These are phyloP conservation scores for Haplosporangium gracile DNA, from an alignment of 192 early-diverging fungal genomes.

Conservation along the genomic window DNA sequence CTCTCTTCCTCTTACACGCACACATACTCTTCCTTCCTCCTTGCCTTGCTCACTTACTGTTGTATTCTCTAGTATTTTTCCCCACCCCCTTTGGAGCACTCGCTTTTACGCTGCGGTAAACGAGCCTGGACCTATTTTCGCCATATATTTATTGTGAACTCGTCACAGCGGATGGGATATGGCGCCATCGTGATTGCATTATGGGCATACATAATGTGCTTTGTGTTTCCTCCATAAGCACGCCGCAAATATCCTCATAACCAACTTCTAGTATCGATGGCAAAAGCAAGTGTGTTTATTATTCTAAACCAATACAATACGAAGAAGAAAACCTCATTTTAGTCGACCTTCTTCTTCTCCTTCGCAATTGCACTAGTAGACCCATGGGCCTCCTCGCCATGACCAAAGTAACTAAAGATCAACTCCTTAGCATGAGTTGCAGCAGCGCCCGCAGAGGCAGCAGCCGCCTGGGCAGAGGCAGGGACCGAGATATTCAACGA, in stretches of 20 bases:
- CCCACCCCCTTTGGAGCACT: neutral
- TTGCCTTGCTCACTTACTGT: neutral
- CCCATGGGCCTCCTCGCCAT: neutral
- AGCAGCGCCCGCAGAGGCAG: slow-evolving; percentile 13
- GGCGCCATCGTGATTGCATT: too few species aligned
- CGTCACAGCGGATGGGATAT: too few species aligned
- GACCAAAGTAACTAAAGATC: slow-evolving; percentile 40
- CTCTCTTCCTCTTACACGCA: neutral
- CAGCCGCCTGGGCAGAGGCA: slow-evolving; percentile 5
- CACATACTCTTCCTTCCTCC: neutral
- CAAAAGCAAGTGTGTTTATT: too few species aligned
- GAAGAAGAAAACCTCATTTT: neutral
- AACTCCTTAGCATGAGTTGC: slow-evolving; percentile 28
- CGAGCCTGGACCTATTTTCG: too few species aligned
- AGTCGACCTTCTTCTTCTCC: neutral
- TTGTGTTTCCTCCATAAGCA: too few species aligned
- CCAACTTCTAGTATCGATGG: too few species aligned
- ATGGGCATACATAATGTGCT: too few species aligned
- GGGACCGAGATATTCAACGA: neutral
- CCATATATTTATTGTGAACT: too few species aligned
- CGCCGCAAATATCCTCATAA: too few species aligned
- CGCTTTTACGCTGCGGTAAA: neutral
- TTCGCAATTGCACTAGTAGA: neutral
- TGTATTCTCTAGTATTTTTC: neutral
- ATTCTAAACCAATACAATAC: too few species aligned